Conservation (phyloP, 495 filamentous ascomycete genomes). For the Hypoxylon crocopeplum region DNA sequence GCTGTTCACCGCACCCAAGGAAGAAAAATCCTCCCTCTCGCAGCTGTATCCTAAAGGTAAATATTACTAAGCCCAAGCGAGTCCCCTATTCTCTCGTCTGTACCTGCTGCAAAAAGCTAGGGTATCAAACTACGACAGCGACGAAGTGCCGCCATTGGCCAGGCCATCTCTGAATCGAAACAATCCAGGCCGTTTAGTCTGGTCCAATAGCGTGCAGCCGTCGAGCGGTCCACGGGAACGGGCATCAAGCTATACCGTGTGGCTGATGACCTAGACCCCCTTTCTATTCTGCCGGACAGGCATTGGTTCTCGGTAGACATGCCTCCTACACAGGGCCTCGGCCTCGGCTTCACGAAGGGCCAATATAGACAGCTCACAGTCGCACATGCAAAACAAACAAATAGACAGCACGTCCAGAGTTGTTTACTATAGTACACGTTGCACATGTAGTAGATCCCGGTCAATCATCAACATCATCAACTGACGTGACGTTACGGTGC, state of each 20-base stretch:
- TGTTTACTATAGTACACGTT: conserved; percentile 29
- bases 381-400: conserved; percentile 25
- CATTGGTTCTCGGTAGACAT: conserved; percentile 26
- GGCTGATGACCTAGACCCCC: conserved; percentile 31
- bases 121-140: neutral
- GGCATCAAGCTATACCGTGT: conserved; percentile 24
- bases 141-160: conserved; percentile 22
- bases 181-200: conserved; percentile 12
- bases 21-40: neutral
- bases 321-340: neutral
- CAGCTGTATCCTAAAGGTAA: conserved; percentile 2
- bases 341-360: conserved; percentile 15
- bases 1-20: conserved; percentile 20
- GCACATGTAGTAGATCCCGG: neutral
- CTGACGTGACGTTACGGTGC: conserved; percentile 29
- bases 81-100: neutral
- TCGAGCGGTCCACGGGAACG: conserved; percentile 6
- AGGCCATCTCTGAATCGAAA: conserved; percentile 20
- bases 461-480: neutral
- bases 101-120: neutral
- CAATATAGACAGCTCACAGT: conserved; percentile 20
- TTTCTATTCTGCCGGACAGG: neutral
- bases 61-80: conserved; percentile 1
- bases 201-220: conserved; percentile 16
- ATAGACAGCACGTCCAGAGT: conserved; percentile 11